Percentiles rank a stretch among this genome's conserved stretches.
phyloP scores from a whole-genome alignment of 441 rosid species.

The Macaranga tanarius region DNA sequence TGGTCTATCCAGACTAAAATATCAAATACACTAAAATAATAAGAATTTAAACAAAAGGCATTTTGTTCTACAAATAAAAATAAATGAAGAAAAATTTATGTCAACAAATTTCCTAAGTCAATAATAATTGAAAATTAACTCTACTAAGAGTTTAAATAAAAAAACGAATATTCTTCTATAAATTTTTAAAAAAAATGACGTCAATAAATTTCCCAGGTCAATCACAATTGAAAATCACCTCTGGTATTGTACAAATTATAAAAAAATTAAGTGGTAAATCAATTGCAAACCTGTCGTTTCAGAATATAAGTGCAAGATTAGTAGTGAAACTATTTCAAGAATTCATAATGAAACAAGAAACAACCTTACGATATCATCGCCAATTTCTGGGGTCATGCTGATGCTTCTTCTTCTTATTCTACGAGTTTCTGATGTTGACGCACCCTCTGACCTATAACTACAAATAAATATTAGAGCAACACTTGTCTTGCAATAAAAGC shows the following conservation, averaged over 20 bases:
- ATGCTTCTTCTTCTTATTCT: conserved; percentile 97
- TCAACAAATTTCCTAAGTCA: neutral
- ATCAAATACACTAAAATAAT: neutral
- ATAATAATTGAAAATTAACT: neutral
- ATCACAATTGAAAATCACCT: neutral
- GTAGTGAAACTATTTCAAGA: neutral
- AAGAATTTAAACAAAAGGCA: neutral
- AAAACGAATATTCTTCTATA: no score
- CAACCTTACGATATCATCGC: conserved; percentile 99
- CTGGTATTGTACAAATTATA: neutral
- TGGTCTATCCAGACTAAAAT: neutral
- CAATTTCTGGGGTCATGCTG: conserved; percentile 98
- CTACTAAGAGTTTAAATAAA: no score
- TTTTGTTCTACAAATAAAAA: neutral
- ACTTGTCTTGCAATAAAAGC: conserved; percentile 12
- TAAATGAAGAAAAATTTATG: neutral
- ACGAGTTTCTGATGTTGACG: conserved; percentile 74
- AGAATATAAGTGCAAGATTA: neutral
- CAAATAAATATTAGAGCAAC: conserved; percentile 25
- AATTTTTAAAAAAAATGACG: neutral
- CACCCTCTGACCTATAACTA: conserved; percentile 80
- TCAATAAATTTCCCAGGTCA: neutral
- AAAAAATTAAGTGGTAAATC: neutral
- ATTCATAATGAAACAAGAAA: conserved; percentile 29
- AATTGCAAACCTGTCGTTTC: neutral